phyloP scores from a whole-genome alignment of 257 asterid species.

The Solanum tarapatanum region DNA sequence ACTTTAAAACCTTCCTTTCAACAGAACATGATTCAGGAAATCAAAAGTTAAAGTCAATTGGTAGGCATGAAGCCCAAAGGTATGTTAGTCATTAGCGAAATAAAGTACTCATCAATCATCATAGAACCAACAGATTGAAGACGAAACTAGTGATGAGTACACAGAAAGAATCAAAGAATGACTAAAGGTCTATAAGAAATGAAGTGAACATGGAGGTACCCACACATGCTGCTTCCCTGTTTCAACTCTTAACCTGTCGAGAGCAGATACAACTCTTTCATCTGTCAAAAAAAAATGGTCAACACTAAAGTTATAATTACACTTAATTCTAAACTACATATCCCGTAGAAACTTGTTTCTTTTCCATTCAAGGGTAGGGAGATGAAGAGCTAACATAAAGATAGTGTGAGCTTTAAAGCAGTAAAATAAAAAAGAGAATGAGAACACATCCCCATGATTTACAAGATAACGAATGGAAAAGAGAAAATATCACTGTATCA shows the following conservation, averaged over 20 bases:
- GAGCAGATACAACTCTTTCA: conserved; percentile 69
- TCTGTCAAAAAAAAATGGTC: conserved; percentile 26
- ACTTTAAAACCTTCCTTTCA: not conserved
- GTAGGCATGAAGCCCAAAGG: not conserved
- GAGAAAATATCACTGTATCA: not conserved
- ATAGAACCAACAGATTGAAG: not conserved
- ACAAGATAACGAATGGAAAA: not conserved
- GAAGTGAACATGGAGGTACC: conserved; percentile 79
- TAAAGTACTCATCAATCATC: not conserved
- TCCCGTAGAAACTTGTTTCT: not conserved
- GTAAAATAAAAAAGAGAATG: not conserved
- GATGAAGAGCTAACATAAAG: not conserved
- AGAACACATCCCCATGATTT: not conserved
- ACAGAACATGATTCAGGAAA: not conserved
- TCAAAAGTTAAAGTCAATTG: not conserved
- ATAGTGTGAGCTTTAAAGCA: not conserved
- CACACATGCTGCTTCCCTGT: conserved; percentile 98
- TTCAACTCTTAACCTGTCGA: conserved; percentile 49
- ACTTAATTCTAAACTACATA: not conserved
- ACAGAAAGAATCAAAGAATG: not conserved
- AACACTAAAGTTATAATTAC: not conserved
- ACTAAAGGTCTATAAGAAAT: not conserved
- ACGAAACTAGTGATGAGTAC: not conserved
- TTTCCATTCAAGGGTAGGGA: not conserved
- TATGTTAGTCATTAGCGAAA: not conserved